Percentiles rank a stretch among this genome's conserved stretches.
phyloP scores from a whole-genome alignment of 306 rosid species.

The Morella rubra region DNA sequence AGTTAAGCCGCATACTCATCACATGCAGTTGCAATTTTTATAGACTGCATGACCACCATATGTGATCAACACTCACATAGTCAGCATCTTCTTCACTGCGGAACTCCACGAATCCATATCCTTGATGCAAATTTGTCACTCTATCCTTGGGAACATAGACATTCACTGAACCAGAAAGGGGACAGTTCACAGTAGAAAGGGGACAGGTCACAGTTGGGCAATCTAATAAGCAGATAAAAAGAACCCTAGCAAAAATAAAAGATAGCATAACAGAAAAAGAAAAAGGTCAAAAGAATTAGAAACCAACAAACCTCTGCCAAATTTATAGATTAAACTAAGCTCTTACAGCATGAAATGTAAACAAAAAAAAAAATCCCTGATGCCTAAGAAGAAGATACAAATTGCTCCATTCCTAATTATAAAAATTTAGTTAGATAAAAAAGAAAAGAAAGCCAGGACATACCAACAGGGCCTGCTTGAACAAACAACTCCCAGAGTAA shows the following conservation, averaged over 20 bases:
- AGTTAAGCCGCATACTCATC: background rate
- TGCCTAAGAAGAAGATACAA: background rate
- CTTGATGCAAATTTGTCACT: conserved; percentile 92
- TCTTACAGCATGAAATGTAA: background rate
- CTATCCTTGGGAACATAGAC: conserved; percentile 97
- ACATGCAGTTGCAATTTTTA: background rate
- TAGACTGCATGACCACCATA: background rate
- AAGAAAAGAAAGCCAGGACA: background rate
- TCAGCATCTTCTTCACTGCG: conserved; percentile 98
- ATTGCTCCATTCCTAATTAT: too few species aligned
- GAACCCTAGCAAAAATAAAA: background rate
- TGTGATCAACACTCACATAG: conserved; percentile 49
- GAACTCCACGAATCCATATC: conserved; percentile 94
- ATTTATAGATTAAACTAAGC: background rate
- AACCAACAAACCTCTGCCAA: background rate
- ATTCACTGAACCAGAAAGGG: conserved; percentile 57
- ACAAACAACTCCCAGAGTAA: conserved; percentile 61
- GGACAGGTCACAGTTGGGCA: background rate
- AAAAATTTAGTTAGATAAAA: background rate
- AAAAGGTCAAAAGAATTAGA: too few species aligned
- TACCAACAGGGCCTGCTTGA: conserved; percentile 70
- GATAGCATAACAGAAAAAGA: too few species aligned
- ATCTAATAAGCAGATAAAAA: background rate
- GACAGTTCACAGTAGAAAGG: too few species aligned
- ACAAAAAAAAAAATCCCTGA: background rate